Evolutionary conservation across 805 yeast genomes (phyloP).

Genomic region (Candida succiphila): DNA sequence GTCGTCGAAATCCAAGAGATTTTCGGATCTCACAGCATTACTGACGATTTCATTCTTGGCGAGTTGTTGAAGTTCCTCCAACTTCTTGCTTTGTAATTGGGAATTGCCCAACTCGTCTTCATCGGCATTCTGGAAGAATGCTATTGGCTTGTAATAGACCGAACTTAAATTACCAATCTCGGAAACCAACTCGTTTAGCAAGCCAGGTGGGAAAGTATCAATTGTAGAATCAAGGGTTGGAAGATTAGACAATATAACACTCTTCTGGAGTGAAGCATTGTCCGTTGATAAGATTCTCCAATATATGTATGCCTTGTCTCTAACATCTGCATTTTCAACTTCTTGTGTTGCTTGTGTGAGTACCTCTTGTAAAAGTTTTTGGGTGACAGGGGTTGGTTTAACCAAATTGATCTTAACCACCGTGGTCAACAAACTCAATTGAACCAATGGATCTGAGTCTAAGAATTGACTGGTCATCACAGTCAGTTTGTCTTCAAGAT

Average conservation of each 20-base stretch:
- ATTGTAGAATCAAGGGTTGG: constrained; percentile 70
- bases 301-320: constrained; percentile 72
- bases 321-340: constrained; percentile 64
- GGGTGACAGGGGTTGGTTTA: constrained; percentile 22
- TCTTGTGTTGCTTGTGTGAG: constrained; percentile 55
- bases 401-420: constrained; percentile 45
- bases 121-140: constrained; percentile 35
- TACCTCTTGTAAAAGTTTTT: constrained; percentile 42
- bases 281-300: constrained; percentile 62
- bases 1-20: constrained; percentile 77
- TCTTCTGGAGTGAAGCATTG: constrained; percentile 32
- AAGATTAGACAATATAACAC: constrained; percentile 47
- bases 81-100: constrained; percentile 35
- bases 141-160: constrained; percentile 78
- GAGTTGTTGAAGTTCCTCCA: constrained; percentile 68
- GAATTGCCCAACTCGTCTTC: constrained; percentile 13
- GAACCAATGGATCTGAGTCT: constrained; percentile 52
- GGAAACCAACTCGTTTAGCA: constrained; percentile 57
- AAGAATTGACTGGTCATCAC: constrained; percentile 40
- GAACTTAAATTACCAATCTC: constrained; percentile 83
- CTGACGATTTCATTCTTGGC: constrained; percentile 67
- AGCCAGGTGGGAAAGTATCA: constrained; percentile 56
- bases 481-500: constrained; percentile 35
- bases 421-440: constrained; percentile 48
- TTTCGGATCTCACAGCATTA: constrained; percentile 59